phyloP scores from a whole-genome alignment of 2,329 filamentous ascomycete genomes.

The Macrophomina phaseolina region DNA sequence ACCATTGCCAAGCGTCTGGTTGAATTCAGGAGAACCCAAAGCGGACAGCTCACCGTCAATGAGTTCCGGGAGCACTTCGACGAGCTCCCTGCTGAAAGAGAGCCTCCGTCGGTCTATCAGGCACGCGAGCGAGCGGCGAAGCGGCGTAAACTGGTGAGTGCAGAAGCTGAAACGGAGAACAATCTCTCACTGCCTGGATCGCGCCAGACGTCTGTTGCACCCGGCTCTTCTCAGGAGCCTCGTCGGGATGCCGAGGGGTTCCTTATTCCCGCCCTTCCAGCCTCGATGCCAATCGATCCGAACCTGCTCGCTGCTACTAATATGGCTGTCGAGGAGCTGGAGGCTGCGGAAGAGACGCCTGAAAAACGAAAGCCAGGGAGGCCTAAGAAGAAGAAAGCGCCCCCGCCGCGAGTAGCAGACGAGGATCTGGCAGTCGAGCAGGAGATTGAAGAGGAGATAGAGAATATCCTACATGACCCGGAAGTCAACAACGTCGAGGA shows the following conservation, averaged over 20 bases:
- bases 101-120: conserved; percentile 79
- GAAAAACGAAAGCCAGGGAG: conserved; percentile 44
- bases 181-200: not conserved
- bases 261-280: conserved; percentile 41
- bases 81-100: conserved; percentile 64
- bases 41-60: conserved; percentile 82
- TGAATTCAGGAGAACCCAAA: conserved; percentile 88
- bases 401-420: conserved; percentile 42
- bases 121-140: conserved; percentile 58
- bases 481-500: conserved; percentile 39
- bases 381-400: conserved; percentile 40
- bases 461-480: conserved; percentile 37
- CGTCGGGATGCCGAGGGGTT: conserved; percentile 51
- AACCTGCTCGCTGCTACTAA: conserved; percentile 27
- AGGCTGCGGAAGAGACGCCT: conserved; percentile 32
- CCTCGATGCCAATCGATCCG: conserved; percentile 33
- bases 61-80: conserved; percentile 78
- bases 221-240: conserved; percentile 23
- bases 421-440: conserved; percentile 56
- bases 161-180: conserved; percentile 29
- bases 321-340: conserved; percentile 24
- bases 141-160: conserved; percentile 37
- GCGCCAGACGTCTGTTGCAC: conserved; percentile 20
- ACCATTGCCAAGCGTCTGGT: conserved; percentile 91
- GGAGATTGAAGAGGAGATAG: conserved; percentile 54